phyloP scores from a whole-genome alignment of 192 early-diverging fungal genomes.

The Dissophora ornata region DNA sequence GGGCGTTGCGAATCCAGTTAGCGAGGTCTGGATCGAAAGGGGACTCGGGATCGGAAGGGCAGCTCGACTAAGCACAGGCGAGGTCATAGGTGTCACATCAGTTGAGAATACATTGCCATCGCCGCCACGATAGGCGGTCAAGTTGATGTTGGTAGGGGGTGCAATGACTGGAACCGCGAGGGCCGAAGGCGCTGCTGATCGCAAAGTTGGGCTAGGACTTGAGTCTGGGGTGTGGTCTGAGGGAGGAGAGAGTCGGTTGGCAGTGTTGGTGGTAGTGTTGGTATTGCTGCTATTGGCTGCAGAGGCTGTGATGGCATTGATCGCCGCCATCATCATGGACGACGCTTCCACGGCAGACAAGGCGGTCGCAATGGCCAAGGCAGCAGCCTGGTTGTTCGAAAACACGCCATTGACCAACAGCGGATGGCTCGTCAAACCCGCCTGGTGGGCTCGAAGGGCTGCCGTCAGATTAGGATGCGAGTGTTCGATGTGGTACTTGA shows the following conservation, averaged over 20 bases:
- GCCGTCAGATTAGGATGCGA: slow-evolving; percentile 69
- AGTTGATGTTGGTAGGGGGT: slow-evolving; percentile 4
- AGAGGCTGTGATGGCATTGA: slow-evolving; percentile 44
- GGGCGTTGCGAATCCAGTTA: slow-evolving; percentile 18
- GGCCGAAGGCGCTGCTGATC: neutral
- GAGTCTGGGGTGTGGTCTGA: slow-evolving; percentile 43
- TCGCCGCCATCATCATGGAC: slow-evolving; percentile 51
- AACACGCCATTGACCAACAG: slow-evolving; percentile 48
- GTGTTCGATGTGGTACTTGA: slow-evolving; percentile 96
- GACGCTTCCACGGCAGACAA: slow-evolving; percentile 59
- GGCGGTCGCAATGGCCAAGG: slow-evolving; percentile 63
- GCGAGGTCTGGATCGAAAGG: slow-evolving; percentile 33
- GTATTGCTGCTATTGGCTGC: slow-evolving; percentile 23
- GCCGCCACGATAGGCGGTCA: slow-evolving; percentile 29
- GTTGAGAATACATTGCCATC: slow-evolving; percentile 35
- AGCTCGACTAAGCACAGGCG: slow-evolving; percentile 43
- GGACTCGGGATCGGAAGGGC: slow-evolving; percentile 29
- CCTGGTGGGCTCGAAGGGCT: slow-evolving; percentile 48
- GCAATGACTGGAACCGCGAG: no score
- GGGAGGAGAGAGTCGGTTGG: slow-evolving; percentile 20
- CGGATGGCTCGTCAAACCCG: slow-evolving; percentile 40
- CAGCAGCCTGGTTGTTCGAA: slow-evolving; percentile 56
- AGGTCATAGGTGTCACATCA: slow-evolving; percentile 50
- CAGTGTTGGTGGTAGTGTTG: neutral
- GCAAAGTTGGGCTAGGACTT: slow-evolving; percentile 29